These are phyloP conservation scores for Mycena polygramma DNA, from an alignment of 768 basidiomycete species.

Conservation along the genomic window DNA sequence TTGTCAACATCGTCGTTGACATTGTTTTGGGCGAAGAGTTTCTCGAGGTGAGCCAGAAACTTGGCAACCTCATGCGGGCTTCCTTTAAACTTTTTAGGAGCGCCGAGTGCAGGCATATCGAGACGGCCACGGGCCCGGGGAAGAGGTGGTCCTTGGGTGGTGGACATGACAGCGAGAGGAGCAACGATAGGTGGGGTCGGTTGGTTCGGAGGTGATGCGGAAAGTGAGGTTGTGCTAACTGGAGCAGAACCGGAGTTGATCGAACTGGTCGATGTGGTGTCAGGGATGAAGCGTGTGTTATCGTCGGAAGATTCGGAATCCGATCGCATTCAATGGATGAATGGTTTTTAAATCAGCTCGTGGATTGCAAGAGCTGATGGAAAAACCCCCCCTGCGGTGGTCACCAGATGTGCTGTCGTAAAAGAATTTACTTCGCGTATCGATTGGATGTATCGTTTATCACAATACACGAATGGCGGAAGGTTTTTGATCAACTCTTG, in stretches of 20 bases:
- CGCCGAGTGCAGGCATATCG: constrained; percentile 13
- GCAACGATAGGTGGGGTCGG: background rate
- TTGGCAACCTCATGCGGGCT: constrained; percentile 4
- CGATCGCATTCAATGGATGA: background rate
- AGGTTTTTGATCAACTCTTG: too few species aligned
- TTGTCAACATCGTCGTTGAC: background rate
- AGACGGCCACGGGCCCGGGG: constrained; percentile 13
- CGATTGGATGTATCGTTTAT: too few species aligned
- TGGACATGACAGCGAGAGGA: background rate
- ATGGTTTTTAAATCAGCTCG: too few species aligned
- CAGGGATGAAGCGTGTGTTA: background rate
- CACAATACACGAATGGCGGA: too few species aligned
- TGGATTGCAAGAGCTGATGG: background rate
- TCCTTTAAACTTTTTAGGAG: constrained; percentile 13
- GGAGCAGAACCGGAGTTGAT: too few species aligned
- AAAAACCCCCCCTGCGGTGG: constrained; percentile 6
- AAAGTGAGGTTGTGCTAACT: too few species aligned
- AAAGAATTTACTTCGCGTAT: too few species aligned
- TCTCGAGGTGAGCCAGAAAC: constrained; percentile 5
- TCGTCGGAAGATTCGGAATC: background rate
- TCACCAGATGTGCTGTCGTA: background rate
- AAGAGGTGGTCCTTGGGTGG: background rate
- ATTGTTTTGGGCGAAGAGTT: constrained; percentile 12
- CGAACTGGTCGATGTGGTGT: background rate
- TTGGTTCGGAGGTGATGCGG: too few species aligned